A percentile compares a stretch with the other conserved stretches of the same genome.
Conservation (phyloP, 1,139 yeast genomes). For the Spathaspora sp. region DNA sequence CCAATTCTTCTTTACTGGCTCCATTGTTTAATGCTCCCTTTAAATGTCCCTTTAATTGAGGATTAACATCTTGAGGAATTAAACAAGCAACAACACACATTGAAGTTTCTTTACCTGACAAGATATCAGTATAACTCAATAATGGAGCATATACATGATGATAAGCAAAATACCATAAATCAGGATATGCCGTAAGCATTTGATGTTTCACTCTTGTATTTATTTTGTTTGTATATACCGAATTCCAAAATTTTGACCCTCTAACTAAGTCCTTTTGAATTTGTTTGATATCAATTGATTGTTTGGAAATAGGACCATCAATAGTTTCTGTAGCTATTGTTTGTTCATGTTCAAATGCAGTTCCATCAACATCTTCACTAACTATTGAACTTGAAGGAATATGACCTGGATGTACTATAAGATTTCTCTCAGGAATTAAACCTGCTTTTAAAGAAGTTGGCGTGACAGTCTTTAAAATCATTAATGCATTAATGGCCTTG, state of each 20-base stretch:
- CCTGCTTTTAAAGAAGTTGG: slow-evolving; percentile 48
- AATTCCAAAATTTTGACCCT: slow-evolving; percentile 73
- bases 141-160: slow-evolving; percentile 78
- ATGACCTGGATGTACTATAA: slow-evolving; percentile 34
- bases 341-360: slow-evolving; percentile 25
- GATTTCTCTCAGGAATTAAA: slow-evolving; percentile 29
- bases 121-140: slow-evolving; percentile 63
- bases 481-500: slow-evolving; percentile 76
- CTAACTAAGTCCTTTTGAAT: slow-evolving; percentile 35
- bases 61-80: slow-evolving; percentile 93
- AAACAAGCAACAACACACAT: slow-evolving; percentile 75
- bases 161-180: slow-evolving; percentile 71
- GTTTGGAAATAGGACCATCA: slow-evolving; percentile 42
- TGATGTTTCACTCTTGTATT: slow-evolving; percentile 66
- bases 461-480: slow-evolving; percentile 61
- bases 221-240: slow-evolving; percentile 70
- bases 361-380: slow-evolving; percentile 43
- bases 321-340: slow-evolving; percentile 31
- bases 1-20: slow-evolving; percentile 62
- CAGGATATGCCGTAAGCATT: slow-evolving; percentile 77
- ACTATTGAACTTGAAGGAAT: slow-evolving; percentile 39
- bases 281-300: slow-evolving; percentile 29
- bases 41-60: slow-evolving; percentile 87
- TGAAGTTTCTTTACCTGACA: slow-evolving; percentile 71
- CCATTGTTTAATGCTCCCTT: slow-evolving; percentile 84